These are phyloP conservation scores for Gymnopilus junonius DNA, from an alignment of 768 basidiomycete species.

Conservation along the genomic window DNA sequence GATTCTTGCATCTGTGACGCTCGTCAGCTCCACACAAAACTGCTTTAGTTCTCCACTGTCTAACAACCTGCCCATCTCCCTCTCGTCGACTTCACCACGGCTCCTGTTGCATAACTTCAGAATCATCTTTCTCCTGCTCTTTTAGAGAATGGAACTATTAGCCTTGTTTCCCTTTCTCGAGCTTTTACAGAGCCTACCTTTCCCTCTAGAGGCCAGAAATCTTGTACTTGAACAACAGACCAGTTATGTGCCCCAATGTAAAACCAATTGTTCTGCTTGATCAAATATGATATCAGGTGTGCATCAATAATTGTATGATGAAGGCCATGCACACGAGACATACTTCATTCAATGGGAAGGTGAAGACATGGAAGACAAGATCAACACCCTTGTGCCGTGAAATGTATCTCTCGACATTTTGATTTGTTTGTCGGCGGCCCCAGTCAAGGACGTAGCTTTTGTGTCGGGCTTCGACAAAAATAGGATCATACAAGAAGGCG, in stretches of 20 bases:
- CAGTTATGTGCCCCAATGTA: slow-evolving; percentile 58
- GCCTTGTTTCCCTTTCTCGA: background rate
- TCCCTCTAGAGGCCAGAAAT: slow-evolving; percentile 45
- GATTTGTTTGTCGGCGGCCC: slow-evolving; percentile 42
- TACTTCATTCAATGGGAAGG: slow-evolving; percentile 50
- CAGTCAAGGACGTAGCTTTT: slow-evolving; percentile 58
- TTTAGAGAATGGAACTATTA: slow-evolving; percentile 7
- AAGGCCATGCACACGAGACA: background rate
- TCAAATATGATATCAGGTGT: slow-evolving; percentile 3
- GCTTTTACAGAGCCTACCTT: slow-evolving; percentile 32
- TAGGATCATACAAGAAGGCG: slow-evolving; percentile 60
- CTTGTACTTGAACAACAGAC: slow-evolving; percentile 31
- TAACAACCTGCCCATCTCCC: slow-evolving; percentile 41
- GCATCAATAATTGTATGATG: background rate
- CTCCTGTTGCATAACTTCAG: slow-evolving; percentile 41
- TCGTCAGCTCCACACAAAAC: slow-evolving; percentile 44
- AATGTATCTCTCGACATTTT: slow-evolving; percentile 38
- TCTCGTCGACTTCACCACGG: slow-evolving; percentile 31
- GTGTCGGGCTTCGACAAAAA: slow-evolving; percentile 51
- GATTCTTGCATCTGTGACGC: slow-evolving; percentile 13
- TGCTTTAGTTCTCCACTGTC: slow-evolving; percentile 47
- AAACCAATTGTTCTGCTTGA: slow-evolving; percentile 48
- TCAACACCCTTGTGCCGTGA: slow-evolving; percentile 20
- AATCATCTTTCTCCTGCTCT: slow-evolving; percentile 37
- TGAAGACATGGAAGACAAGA: slow-evolving; percentile 53